These are phyloP conservation scores for Brassica incana DNA, from an alignment of 345 rosid species.

Conservation along the genomic window DNA sequence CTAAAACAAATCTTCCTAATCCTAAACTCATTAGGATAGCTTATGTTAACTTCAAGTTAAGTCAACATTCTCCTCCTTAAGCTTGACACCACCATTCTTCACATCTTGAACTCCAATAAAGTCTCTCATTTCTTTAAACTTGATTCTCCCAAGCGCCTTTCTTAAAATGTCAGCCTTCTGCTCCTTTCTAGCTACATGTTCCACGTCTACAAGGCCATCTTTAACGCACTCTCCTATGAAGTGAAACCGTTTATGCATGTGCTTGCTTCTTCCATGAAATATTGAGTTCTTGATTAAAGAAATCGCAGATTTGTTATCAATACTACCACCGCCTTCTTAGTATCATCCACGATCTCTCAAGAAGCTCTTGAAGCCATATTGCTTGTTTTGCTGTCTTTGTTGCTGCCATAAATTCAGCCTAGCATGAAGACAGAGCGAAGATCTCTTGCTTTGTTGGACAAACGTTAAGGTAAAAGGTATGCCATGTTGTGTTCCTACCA, in stretches of 20 bases:
- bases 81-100: not conserved
- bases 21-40: not conserved
- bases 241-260: not conserved
- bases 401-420: too few relatives aligned
- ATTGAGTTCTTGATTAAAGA: not conserved
- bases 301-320: not conserved
- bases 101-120: not conserved
- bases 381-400: too few relatives aligned
- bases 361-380: too few relatives aligned
- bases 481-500: too few relatives aligned
- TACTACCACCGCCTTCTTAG: too few relatives aligned
- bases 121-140: not conserved
- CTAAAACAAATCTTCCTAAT: not conserved
- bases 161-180: not conserved
- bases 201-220: not conserved
- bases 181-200: not conserved
- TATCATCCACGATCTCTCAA: too few relatives aligned
- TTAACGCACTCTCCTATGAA: not conserved
- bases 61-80: not conserved
- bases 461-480: too few relatives aligned
- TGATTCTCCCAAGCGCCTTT: not conserved
- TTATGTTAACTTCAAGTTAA: too few relatives aligned
- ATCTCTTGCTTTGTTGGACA: too few relatives aligned
- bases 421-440: too few relatives aligned
- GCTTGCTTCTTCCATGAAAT: not conserved